A percentile compares a stretch with the other conserved stretches of the same genome.
phyloP scores from a whole-genome alignment of 805 yeast genomes.

The Saccharomyces kudriavzevii region DNA sequence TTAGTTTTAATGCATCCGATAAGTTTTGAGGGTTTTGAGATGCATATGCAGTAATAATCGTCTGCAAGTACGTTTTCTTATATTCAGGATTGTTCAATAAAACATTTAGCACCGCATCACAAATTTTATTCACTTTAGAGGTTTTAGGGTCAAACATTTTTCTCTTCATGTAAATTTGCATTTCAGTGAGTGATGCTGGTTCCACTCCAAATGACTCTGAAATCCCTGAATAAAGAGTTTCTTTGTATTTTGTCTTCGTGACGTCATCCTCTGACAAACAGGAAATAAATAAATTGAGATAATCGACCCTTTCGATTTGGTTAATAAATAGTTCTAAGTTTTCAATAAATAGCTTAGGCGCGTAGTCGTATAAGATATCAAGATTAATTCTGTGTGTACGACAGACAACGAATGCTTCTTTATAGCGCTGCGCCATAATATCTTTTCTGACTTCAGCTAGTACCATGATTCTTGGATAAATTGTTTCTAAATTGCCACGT shows the following conservation, averaged over 20 bases:
- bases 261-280: conserved; percentile 84
- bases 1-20: conserved; percentile 59
- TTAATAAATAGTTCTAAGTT: conserved; percentile 61
- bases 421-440: conserved; percentile 51
- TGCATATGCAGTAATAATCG: conserved; percentile 84
- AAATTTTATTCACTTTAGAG: conserved; percentile 67
- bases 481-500: conserved; percentile 91
- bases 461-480: conserved; percentile 88
- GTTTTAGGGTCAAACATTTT: conserved; percentile 32
- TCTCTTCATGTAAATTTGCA: conserved; percentile 36
- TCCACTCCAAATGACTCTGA: conserved; percentile 24
- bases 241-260: conserved; percentile 68
- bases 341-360: conserved; percentile 56
- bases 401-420: conserved; percentile 73
- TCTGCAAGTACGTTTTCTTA: conserved; percentile 55
- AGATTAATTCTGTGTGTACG: conserved; percentile 86
- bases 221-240: conserved; percentile 41
- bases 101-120: conserved; percentile 59
- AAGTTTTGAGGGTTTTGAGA: conserved; percentile 85
- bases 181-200: conserved; percentile 30
- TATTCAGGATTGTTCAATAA: conserved; percentile 42
- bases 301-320: conserved; percentile 64
- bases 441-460: conserved; percentile 69
- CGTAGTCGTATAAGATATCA: conserved; percentile 83
- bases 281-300: conserved; percentile 79